phyloP scores from a whole-genome alignment of 164 flowering plant species.

The Nymphaea thermarum region DNA sequence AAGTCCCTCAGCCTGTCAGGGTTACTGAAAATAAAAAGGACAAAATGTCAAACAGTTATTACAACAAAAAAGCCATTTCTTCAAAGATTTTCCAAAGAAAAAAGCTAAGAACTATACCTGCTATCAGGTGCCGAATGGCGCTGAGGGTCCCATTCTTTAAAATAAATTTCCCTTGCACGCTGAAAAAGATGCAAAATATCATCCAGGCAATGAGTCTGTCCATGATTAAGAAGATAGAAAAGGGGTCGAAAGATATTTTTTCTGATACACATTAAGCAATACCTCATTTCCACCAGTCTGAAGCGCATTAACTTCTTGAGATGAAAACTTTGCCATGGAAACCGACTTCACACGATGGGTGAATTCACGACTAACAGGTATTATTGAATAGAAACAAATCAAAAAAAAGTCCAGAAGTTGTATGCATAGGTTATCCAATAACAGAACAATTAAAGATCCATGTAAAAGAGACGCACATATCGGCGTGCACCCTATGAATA shows the following conservation, averaged over 20 bases:
- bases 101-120: slow-evolving; percentile 33
- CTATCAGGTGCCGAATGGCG: slow-evolving; percentile 69
- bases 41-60: background rate
- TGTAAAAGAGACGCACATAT: background rate
- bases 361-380: slow-evolving; percentile 74
- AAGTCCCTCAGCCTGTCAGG: slow-evolving; percentile 81
- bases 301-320: slow-evolving; percentile 85
- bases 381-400: background rate
- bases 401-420: background rate
- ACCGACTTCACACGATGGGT: slow-evolving; percentile 95
- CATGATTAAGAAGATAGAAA: too few species aligned
- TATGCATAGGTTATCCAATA: background rate
- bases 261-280: background rate
- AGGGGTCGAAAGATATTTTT: too few species aligned
- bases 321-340: slow-evolving; percentile 95
- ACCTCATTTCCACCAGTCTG: slow-evolving; percentile 97
- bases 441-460: too few species aligned
- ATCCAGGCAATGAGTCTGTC: too few species aligned
- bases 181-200: slow-evolving; percentile 11
- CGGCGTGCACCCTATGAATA: too few species aligned
- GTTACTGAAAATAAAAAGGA: slow-evolving; percentile 33
- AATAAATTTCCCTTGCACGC: slow-evolving; percentile 70
- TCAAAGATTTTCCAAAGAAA: too few species aligned
- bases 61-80: background rate
- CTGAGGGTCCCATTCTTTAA: slow-evolving; percentile 86